Conservation (phyloP, 139 green algal species). For the Micractinium conductrix region DNA sequence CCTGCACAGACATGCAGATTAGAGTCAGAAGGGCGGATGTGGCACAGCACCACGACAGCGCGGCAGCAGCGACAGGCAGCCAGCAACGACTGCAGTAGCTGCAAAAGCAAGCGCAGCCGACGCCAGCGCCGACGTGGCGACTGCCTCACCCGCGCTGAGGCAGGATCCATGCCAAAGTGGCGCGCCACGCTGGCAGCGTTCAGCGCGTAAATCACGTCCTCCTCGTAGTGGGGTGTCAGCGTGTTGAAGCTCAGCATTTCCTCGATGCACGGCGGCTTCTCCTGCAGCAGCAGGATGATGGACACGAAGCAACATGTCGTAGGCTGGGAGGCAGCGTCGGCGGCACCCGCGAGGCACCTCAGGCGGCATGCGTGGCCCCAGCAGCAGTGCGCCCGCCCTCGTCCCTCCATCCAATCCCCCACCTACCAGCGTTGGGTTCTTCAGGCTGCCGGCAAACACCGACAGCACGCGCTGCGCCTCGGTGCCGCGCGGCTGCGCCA, state of each 20-base stretch:
- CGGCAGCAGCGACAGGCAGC: not conserved
- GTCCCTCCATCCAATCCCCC: not conserved
- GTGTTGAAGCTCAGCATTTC: slow-evolving; percentile 76
- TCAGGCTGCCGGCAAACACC: slow-evolving; percentile 76
- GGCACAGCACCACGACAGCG: not conserved
- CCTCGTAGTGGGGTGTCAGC: slow-evolving; percentile 77
- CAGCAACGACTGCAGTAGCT: not conserved
- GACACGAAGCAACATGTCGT: not conserved
- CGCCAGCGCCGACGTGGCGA: too few relatives aligned
- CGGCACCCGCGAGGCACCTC: not conserved
- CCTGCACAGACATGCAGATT: not conserved
- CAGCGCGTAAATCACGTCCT: slow-evolving; percentile 79
- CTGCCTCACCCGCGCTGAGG: slow-evolving; percentile 9
- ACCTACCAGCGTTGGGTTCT: slow-evolving; percentile 62
- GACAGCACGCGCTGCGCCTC: slow-evolving; percentile 78
- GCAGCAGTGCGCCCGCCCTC: not conserved
- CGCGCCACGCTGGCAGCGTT: slow-evolving; percentile 39
- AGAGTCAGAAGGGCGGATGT: not conserved
- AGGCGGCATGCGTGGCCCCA: not conserved
- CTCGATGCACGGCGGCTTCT: slow-evolving; percentile 58
- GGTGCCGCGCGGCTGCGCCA: slow-evolving; percentile 63
- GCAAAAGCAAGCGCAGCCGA: too few relatives aligned
- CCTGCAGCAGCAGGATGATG: not conserved
- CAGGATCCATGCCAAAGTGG: slow-evolving; percentile 37
- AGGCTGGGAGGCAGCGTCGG: not conserved